Percentiles rank a stretch among this genome's conserved stretches.
Evolutionary conservation across 768 basidiomycete genomes (phyloP).

Genomic region (Guyanaporus albipodus): DNA sequence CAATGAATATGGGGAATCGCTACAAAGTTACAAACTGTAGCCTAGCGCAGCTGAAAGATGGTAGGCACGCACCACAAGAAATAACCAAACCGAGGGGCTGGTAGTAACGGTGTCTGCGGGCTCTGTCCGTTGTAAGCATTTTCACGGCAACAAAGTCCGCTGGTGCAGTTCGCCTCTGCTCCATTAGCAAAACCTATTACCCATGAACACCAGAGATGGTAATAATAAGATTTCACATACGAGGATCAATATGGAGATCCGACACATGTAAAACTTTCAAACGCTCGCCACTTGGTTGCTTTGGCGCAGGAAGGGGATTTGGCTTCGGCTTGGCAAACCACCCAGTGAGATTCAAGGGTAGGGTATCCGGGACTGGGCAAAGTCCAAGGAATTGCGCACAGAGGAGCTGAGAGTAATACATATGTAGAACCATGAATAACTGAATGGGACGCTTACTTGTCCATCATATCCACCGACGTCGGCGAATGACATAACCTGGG

Average conservation of each 20-base stretch:
- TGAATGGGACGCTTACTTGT: constrained; percentile 40
- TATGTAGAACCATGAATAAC: not conserved
- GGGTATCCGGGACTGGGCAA: constrained; percentile 55
- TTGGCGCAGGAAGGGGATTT: constrained; percentile 54
- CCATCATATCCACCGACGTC: constrained; percentile 72
- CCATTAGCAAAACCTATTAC: constrained; percentile 60
- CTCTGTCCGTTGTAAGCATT: constrained; percentile 48
- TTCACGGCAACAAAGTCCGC: constrained; percentile 60
- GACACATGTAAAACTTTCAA: constrained; percentile 75
- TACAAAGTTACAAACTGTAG: constrained; percentile 13
- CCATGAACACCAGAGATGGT: not conserved
- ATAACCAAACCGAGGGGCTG: constrained; percentile 67
- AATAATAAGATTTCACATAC: constrained; percentile 33
- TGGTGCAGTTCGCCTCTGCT: constrained; percentile 69
- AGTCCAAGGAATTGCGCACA: constrained; percentile 56
- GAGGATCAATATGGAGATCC: constrained; percentile 72
- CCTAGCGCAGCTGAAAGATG: not conserved
- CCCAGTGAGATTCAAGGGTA: constrained; percentile 55
- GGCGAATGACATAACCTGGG: constrained; percentile 69
- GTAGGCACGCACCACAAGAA: constrained; percentile 46
- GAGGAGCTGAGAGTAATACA: constrained; percentile 38
- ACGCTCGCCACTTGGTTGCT: constrained; percentile 56
- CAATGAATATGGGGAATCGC: constrained; percentile 65
- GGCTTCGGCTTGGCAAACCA: constrained; percentile 83
- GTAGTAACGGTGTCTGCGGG: constrained; percentile 46